These are phyloP conservation scores for Fragaria ananassa DNA, from an alignment of 306 rosid species.

Conservation along the genomic window DNA sequence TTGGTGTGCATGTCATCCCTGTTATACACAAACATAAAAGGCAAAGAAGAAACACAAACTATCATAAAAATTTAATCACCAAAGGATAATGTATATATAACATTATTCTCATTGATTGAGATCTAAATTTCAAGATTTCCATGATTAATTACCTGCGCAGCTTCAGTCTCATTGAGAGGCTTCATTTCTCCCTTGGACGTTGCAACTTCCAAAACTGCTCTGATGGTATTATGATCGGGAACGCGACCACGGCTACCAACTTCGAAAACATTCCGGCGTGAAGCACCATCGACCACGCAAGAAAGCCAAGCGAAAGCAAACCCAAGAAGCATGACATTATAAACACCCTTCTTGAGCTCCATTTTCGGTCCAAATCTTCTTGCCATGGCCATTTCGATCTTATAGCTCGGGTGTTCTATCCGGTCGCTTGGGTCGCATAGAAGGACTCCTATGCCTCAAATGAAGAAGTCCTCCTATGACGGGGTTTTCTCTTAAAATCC, in stretches of 20 bases:
- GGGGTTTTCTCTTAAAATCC: conserved; percentile 10
- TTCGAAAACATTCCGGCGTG: conserved; percentile 2
- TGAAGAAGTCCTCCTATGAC: conserved; percentile 20
- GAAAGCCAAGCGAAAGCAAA: conserved; percentile 6
- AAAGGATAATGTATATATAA: not conserved
- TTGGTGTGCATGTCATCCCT: not conserved
- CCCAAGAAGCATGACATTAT: conserved; percentile 5
- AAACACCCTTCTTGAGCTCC: not conserved
- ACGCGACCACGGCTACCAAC: not conserved
- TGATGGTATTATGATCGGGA: not conserved
- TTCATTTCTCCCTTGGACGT: not conserved
- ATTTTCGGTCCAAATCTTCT: not conserved
- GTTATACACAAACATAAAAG: not conserved
- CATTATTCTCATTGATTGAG: not conserved
- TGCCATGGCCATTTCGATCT: not conserved
- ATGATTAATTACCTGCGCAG: conserved; percentile 2
- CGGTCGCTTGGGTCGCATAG: conserved; percentile 5
- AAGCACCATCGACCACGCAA: conserved; percentile 10
- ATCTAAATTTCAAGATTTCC: not conserved
- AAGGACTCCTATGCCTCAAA: conserved; percentile 20
- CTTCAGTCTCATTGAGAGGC: conserved; percentile 11
- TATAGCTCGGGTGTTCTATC: not conserved
- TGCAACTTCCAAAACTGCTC: conserved; percentile 1
- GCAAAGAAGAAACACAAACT: not conserved
- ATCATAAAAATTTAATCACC: not conserved